Evolutionary conservation across 352 stramenopile genomes (phyloP).

Genomic region (Phytopythium kandeliae): DNA sequence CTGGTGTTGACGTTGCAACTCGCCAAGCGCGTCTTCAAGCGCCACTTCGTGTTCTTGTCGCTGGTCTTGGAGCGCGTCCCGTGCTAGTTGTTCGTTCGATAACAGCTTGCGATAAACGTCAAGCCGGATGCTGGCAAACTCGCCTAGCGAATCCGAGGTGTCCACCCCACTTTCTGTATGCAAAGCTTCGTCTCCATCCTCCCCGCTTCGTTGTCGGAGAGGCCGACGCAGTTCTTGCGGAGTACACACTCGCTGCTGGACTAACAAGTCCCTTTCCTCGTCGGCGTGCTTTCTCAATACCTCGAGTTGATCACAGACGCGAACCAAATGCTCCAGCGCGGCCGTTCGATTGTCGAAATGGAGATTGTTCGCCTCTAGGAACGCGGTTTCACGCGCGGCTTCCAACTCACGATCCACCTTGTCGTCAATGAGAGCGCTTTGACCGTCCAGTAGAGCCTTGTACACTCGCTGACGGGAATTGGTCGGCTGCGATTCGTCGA

Average conservation of each 20-base stretch:
- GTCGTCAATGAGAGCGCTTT: conserved; percentile 49
- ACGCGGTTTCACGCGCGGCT: conserved; percentile 22
- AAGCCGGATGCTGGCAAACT: conserved; percentile 1
- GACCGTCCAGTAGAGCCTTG: conserved; percentile 32
- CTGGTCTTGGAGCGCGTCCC: not conserved
- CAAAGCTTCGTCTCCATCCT: not conserved
- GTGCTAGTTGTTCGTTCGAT: conserved; percentile 4
- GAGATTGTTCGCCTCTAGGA: conserved; percentile 22
- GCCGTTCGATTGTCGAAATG: conserved; percentile 12
- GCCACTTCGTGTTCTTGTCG: not conserved
- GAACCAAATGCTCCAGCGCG: conserved; percentile 19
- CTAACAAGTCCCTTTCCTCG: conserved; percentile 14
- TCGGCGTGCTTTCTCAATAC: conserved; percentile 6
- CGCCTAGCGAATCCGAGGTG: not conserved
- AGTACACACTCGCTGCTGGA: conserved; percentile 14
- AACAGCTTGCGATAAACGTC: conserved; percentile 7
- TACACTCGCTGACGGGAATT: conserved; percentile 34
- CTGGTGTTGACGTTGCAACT: not conserved
- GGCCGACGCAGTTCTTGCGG: conserved; percentile 6
- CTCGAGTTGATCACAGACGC: conserved; percentile 13
- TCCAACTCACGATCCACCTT: conserved; percentile 47
- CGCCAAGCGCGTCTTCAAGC: not conserved
- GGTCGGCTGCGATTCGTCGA: conserved; percentile 6
- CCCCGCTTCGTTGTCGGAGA: not conserved
- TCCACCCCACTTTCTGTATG: not conserved